Evolutionary conservation across 805 yeast species (phyloP).

Genomic region (Jamesozyma lodderae): DNA sequence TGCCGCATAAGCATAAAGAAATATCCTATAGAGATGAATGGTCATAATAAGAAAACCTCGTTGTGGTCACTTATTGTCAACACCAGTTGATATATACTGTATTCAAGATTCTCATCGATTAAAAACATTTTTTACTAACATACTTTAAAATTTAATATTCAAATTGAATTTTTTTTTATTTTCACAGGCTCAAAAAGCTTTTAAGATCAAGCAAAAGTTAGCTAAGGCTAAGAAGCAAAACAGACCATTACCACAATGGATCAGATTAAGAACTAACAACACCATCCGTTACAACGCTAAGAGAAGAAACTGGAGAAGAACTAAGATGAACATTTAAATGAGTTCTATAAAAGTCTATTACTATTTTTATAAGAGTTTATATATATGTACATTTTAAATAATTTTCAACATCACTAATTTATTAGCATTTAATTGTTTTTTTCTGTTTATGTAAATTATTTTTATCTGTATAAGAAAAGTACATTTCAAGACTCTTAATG

Average conservation of each 20-base stretch:
- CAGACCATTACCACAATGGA: constrained; percentile 99
- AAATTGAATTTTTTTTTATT: too few relatives aligned
- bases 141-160: too few relatives aligned
- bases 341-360: constrained; percentile 2
- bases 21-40: too few relatives aligned
- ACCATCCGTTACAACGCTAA: constrained; percentile 97
- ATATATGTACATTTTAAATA: constrained; percentile 2
- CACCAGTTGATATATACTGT: too few relatives aligned
- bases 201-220: constrained; percentile 95
- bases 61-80: too few relatives aligned
- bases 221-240: constrained; percentile 98
- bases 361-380: constrained; percentile 6
- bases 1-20: too few relatives aligned
- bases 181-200: constrained; percentile 91
- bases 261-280: constrained; percentile 97
- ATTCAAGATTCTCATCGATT: too few relatives aligned
- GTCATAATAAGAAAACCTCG: too few relatives aligned
- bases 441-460: too few relatives aligned
- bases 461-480: too few relatives aligned
- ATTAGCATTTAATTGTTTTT: constrained; percentile 5
- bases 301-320: constrained; percentile 99
- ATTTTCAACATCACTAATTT: constrained; percentile 3
- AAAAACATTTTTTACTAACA: too few relatives aligned
- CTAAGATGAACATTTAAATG: constrained; percentile 63
- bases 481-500: not conserved